Percentiles rank a stretch among this genome's conserved stretches.
Conservation (phyloP, 2,329 filamentous ascomycete species). For the Hyphodiscus sp. region DNA sequence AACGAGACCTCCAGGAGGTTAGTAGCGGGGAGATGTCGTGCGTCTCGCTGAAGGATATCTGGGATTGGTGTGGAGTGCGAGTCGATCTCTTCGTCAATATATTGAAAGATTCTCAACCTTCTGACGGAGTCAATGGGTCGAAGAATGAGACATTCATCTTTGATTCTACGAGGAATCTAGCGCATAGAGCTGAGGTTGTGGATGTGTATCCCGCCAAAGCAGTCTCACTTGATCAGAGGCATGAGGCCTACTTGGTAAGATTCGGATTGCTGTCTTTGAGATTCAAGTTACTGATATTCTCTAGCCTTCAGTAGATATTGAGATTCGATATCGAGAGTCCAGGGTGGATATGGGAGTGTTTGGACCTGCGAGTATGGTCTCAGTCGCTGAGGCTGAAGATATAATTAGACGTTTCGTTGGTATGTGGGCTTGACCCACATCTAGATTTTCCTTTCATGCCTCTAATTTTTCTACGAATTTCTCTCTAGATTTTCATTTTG, state of each 20-base stretch:
- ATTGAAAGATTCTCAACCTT: conserved; percentile 36
- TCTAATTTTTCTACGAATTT: not conserved
- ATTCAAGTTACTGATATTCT: conserved; percentile 1
- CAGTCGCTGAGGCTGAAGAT: conserved; percentile 15
- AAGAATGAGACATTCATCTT: not conserved
- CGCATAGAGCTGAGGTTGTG: conserved; percentile 7
- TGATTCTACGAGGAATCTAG: not conserved
- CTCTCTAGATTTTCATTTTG: no score
- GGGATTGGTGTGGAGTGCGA: conserved; percentile 64
- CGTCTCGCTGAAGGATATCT: conserved; percentile 64
- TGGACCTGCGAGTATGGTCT: conserved; percentile 19
- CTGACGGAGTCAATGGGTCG: not conserved
- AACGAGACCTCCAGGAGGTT: conserved; percentile 61
- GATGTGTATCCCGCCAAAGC: conserved; percentile 4
- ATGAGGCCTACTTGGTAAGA: conserved; percentile 22
- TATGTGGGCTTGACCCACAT: not conserved
- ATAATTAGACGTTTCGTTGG: conserved; percentile 17
- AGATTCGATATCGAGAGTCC: conserved; percentile 21
- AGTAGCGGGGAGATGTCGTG: conserved; percentile 46
- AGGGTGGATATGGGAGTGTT: conserved; percentile 28
- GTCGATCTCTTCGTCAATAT: conserved; percentile 80
- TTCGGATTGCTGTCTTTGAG: not conserved
- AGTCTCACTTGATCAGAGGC: not conserved
- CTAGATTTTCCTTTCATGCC: not conserved
- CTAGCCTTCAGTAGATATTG: conserved; percentile 28